Conservation (phyloP, 148 eudicot species). For the Rhododendron henanense region DNA sequence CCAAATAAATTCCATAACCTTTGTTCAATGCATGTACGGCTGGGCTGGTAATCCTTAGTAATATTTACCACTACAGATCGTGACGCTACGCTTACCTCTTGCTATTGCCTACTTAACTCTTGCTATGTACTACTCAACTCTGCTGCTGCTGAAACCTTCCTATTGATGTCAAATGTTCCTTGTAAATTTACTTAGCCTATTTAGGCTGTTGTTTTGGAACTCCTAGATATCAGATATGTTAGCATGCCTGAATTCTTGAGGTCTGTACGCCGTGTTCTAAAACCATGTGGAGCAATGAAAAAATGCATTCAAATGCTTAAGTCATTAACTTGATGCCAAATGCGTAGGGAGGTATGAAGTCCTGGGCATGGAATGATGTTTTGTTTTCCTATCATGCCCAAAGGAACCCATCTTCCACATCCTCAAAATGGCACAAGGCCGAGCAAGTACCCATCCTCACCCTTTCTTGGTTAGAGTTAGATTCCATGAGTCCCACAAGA, state of each 20-base stretch:
- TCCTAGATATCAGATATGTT: background rate
- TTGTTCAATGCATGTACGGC: background rate
- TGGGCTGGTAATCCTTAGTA: background rate
- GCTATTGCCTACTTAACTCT: background rate
- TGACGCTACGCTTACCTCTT: background rate
- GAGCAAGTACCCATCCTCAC: background rate
- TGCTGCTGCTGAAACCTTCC: background rate
- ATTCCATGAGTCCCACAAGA: background rate
- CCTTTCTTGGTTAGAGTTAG: background rate
- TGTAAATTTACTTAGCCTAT: background rate
- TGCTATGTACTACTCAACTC: background rate
- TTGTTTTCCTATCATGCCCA: background rate
- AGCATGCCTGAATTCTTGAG: background rate
- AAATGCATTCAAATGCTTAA: background rate
- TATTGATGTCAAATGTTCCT: background rate
- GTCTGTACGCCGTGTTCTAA: background rate
- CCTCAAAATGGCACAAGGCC: background rate
- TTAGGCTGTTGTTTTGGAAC: background rate
- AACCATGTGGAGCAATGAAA: background rate
- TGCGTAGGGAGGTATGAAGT: background rate
- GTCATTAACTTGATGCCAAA: background rate
- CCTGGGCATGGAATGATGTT: background rate
- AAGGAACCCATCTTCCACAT: background rate
- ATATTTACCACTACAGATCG: background rate
- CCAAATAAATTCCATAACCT: background rate